Evolutionary conservation across 108 stramenopile genomes (phyloP), one percentile per base, ranked within the genome.

Genomic region (Fragilariopsis cylindrus): DNA sequence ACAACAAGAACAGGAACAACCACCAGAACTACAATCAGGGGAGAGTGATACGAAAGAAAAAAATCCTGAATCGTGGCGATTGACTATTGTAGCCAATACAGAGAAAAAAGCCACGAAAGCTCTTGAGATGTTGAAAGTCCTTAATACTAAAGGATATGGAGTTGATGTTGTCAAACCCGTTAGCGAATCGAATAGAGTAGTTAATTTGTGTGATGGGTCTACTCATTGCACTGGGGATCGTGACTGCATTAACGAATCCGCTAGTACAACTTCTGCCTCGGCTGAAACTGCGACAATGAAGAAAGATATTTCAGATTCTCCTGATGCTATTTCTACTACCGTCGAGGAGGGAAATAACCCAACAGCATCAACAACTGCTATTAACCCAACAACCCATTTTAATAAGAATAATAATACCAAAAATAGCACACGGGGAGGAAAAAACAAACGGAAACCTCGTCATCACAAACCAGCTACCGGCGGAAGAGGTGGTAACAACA

Each of bases 21-120:
- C 4, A 9, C 7, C 13, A 12, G 65, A 65, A 46, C 18, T 41
- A 48, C 39, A 41, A 45, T 42, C 44, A 5, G 44, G 3, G 65
- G 65, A 65, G 44, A 39, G 40, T 4, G 65, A 65, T 41, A n/a
- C 7, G 13, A 30, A 4, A 11, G 58, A 41, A 40, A 16, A 16
- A 21, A 21, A 60, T 3, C 39, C 30, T 41, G 5, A 16, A 6
- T 60, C 58, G 21, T 60, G 58, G 58, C 30, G 19, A 30, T 60
- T 60, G 58, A 60, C 58, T 7, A 30, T 60, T 21, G 21, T 60
- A 11, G 58, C 58, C 58, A 21, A 21, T 21, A 60, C 58, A 40
- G 58, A 60, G 58, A 60, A 60, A 60, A 60, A 60, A 30, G 58
- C 21, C 21, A 18, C 21, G 21, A 60, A 60, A 21, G 58, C 58